phyloP scores from a whole-genome alignment of 2,329 filamentous ascomycete genomes.

The Cylindrodendrum hubeiense region DNA sequence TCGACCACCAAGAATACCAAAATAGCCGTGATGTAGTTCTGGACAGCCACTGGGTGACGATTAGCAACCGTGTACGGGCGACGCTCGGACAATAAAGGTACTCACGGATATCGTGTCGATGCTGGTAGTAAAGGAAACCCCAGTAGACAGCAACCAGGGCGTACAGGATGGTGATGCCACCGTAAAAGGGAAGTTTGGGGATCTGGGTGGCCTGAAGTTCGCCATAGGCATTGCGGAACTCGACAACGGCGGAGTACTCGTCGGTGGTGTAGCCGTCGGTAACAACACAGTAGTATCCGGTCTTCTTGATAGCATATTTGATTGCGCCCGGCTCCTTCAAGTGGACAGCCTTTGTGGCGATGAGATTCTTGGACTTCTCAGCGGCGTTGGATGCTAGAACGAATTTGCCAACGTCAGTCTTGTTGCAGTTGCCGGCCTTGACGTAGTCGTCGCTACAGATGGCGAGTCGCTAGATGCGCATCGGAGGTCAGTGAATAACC shows the following conservation, averaged over 20 bases:
- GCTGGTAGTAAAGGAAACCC: constrained; percentile 95
- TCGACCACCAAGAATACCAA: constrained; percentile 93
- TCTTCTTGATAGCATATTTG: constrained; percentile 88
- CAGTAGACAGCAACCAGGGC: constrained; percentile 86
- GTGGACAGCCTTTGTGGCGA: constrained; percentile 85
- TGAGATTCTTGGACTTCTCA: constrained; percentile 75
- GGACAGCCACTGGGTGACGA: constrained; percentile 78
- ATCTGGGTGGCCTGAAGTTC: constrained; percentile 97
- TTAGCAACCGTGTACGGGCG: constrained; percentile 10
- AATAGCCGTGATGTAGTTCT: constrained; percentile 99
- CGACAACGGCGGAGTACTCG: constrained; percentile 84
- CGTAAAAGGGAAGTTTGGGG: constrained; percentile 96
- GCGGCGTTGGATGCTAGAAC: constrained; percentile 83
- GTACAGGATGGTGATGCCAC: constrained; percentile 93
- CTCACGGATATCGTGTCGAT: constrained; percentile 89
- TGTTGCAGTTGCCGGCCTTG: constrained; percentile 77
- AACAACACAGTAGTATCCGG: constrained; percentile 95
- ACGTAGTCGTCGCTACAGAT: constrained; percentile 84
- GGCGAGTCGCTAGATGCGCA: constrained; percentile 51
- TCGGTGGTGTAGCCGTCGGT: constrained; percentile 77
- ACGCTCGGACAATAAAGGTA: constrained; percentile 12
- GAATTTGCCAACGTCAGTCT: constrained; percentile 85
- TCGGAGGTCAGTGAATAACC: constrained; percentile 7
- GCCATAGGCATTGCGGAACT: constrained; percentile 96
- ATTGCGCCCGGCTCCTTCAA: constrained; percentile 80